phyloP scores from a whole-genome alignment of 2,329 filamentous ascomycete species.

The Endothia cerciana region DNA sequence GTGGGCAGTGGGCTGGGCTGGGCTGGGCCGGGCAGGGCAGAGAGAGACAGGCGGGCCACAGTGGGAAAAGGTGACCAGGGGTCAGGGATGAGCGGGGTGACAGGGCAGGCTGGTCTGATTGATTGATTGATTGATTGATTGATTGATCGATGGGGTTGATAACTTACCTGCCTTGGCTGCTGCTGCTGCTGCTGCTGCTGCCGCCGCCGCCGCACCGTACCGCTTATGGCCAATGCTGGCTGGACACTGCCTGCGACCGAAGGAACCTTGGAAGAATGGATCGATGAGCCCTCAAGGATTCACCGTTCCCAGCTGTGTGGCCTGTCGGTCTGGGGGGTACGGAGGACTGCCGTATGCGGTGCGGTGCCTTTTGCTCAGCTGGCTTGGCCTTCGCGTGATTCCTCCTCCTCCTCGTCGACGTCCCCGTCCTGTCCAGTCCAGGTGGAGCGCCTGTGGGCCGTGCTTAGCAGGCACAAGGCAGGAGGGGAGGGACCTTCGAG shows the following conservation, averaged over 20 bases:
- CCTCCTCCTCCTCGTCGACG: neutral
- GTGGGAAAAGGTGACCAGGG: conserved; percentile 4
- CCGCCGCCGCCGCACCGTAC: too few species aligned
- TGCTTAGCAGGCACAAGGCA: conserved; percentile 22
- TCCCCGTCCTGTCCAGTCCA: too few species aligned
- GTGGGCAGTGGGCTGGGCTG: conserved; percentile 4
- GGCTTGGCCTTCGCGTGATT: conserved; percentile 1
- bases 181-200: neutral
- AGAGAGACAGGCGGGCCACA: conserved; percentile 13
- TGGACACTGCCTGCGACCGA: neutral
- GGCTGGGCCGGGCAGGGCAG: conserved; percentile 13
- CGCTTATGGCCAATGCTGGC: neutral
- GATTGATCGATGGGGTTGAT: conserved; percentile 3
- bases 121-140: conserved; percentile 7
- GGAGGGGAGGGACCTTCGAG: neutral
- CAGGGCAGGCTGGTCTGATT: conserved; percentile 7
- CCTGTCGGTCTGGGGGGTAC: conserved; percentile 10
- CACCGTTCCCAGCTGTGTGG: conserved; percentile 5
- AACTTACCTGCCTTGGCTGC: neutral
- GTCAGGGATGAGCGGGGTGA: neutral
- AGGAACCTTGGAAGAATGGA: neutral
- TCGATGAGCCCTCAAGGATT: neutral
- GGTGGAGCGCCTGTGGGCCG: neutral
- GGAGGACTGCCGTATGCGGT: conserved; percentile 10
- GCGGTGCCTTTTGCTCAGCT: conserved; percentile 12